These are phyloP conservation scores for Linderniella brevidens DNA, from an alignment of 257 asterid genomes.

Conservation along the genomic window DNA sequence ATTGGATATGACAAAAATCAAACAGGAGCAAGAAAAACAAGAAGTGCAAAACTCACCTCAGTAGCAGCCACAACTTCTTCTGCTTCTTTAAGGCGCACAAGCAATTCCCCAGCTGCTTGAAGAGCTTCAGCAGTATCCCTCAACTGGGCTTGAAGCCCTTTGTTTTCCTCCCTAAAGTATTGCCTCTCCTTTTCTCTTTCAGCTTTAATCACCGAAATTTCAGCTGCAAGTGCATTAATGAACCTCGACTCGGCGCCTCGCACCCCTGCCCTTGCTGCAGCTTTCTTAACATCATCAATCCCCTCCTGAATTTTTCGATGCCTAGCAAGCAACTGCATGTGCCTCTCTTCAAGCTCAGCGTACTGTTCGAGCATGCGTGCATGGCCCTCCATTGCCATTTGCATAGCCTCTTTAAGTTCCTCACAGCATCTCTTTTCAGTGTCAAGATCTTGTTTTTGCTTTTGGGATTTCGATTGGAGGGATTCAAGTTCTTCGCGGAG, in stretches of 20 bases:
- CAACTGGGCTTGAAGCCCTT: constrained; percentile 84
- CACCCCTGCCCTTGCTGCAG: constrained; percentile 92
- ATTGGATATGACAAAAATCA: no score
- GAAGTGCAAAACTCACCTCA: constrained; percentile 40
- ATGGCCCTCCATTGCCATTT: constrained; percentile 97
- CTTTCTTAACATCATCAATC: constrained; percentile 83
- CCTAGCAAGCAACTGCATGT: constrained; percentile 67
- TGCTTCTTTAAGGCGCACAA: constrained; percentile 86
- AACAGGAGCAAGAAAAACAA: no score
- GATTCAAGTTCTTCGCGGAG: constrained; percentile 57
- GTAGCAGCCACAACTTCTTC: constrained; percentile 74
- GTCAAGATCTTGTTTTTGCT: constrained; percentile 66
- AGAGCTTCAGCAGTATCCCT: constrained; percentile 99
- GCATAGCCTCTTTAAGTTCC: constrained; percentile 97
- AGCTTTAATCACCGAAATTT: constrained; percentile 62
- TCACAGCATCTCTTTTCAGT: constrained; percentile 75
- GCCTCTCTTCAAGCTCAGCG: constrained; percentile 91
- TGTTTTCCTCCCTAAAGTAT: constrained; percentile 65
- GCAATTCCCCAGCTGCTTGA: constrained; percentile 94
- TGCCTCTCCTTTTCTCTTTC: constrained; percentile 85
- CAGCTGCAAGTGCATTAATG: constrained; percentile 81
- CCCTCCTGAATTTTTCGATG: constrained; percentile 76
- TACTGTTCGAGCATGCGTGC: constrained; percentile 98
- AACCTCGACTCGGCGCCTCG: constrained; percentile 83
- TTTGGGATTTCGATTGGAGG: constrained; percentile 27